Base-by-base conservation (phyloP, 768 basidiomycete genomes). In the Leccinum disarticulatum region DNA sequence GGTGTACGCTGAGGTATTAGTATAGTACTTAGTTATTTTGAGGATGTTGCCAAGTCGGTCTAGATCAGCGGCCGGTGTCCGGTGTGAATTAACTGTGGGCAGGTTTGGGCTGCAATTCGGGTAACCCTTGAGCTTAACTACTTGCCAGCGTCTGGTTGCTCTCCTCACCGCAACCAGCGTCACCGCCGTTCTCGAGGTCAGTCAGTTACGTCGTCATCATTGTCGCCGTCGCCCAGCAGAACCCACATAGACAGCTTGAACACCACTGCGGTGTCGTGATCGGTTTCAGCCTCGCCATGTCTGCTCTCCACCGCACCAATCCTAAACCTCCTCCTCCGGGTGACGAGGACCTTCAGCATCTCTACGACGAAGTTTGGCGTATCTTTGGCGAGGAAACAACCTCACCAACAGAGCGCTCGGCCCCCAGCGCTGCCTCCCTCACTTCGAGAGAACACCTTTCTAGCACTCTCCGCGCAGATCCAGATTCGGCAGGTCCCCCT, bases 361-460 rank as follows among this genome's bases (percentile, higher is more conserved):
- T 91, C 48, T 91, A 90, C 72, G 83, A 90, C 62, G 86, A 89
- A 70, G 88, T 91, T 22, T 86, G 87, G 77, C 83, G 83, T 49
- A 83, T 82, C 30, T 91, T 88, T 65, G 73, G 79, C 31, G 85
- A 87, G 54, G 80, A 81, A 65, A 35, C 72, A 3, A 0, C 63
- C 5, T 73, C 80, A 0, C 72, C 74, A 30, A 62, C 72, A 41
- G 70, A 73, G 56, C 73, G 67, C 38, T 59, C 69, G 10, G 63
- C 64, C 30, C 62, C 46, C 58, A 64, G 52, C 35, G 60, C 60
- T 4, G 57, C 58, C 35, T 57, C 72, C 6, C n/a, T 51, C 59
- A 61, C 54, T 28, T 8, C 65, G n/a, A 66, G 65, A 55, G 70
- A 69, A 3, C 66, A 62, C 48, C 57, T 54, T 22, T 43, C 59